Evolutionary conservation across 2,329 filamentous ascomycete genomes (phyloP), one percentile per base, ranked within the genome.

Genomic region (Mollisia scopiformis): DNA sequence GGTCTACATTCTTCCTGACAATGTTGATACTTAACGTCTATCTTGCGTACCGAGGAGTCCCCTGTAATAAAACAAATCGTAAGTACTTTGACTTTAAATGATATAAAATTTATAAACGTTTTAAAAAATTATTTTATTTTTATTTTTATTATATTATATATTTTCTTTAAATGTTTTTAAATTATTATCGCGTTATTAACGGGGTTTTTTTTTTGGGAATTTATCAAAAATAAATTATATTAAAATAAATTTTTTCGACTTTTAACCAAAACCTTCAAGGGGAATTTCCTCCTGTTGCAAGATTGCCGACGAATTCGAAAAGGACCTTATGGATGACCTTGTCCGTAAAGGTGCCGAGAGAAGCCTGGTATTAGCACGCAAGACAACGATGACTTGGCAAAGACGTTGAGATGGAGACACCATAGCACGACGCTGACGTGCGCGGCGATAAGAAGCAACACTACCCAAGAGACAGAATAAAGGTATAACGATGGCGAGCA

Each of bases 291-390:
- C 39, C 30, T 50, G 28, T 55, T 62, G 49, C 56, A 25, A 58
- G 54, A 60, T 60, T 63, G 49, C 63, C 63, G 21, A 62, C 60
- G 58, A 65, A 61, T 57, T 60, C 53, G 37, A 66, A 62, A 56
- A 66, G 63, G 50, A 66, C 63, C 63, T 65, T 61, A 57, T 35
- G 11, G 52, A 65, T 60, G 46, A 63, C 59, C 62, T 31, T 23
- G 55, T 31, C 28, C 31, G 28, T n/a, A 43, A n/a, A 43, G 16
- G 39, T 64, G 33, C 52, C 49, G 27, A 59, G 41, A 59, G 46
- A 41, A 56, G 59, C 58, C 37, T 21, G 60, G 60, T 63, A 51
- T 59, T 53, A 64, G 57, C 27, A 61, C 50, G 19, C 57, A 28
- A 57, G 49, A 65, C 57, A 57, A 55, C 47, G 60, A 61, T 62